Percentiles rank a stretch among this genome's conserved stretches.
phyloP scores from a whole-genome alignment of 208 protist species.

The Wallacemonas sp. region DNA sequence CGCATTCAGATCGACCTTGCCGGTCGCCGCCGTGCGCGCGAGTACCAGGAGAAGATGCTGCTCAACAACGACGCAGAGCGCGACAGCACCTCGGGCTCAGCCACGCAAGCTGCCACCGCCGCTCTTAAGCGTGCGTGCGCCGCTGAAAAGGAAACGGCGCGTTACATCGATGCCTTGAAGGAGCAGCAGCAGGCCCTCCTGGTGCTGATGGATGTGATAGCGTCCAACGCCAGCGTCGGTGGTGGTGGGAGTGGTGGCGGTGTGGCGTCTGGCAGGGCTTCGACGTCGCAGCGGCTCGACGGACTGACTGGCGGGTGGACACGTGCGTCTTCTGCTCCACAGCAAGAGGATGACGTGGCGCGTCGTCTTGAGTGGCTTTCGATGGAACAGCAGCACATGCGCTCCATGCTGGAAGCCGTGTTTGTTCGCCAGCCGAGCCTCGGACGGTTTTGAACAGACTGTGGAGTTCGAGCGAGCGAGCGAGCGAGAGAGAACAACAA shows the following conservation, averaged over 20 bases:
- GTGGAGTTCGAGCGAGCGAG: not conserved
- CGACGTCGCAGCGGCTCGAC: not conserved
- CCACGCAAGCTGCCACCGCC: not conserved
- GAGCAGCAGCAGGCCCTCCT: conserved; percentile 4
- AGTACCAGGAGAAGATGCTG: conserved; percentile 9
- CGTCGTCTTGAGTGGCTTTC: not conserved
- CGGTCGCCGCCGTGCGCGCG: not conserved
- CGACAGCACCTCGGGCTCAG: not conserved
- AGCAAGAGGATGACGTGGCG: not conserved
- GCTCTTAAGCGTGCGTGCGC: not conserved
- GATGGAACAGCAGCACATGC: conserved; percentile 5
- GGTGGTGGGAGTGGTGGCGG: not conserved
- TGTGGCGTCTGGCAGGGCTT: not conserved
- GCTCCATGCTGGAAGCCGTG: not conserved
- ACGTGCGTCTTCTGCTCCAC: not conserved
- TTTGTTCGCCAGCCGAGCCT: not conserved
- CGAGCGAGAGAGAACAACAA: not conserved
- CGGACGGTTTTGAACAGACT: not conserved
- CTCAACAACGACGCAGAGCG: not conserved
- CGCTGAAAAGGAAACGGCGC: conserved; percentile 3
- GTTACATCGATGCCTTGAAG: not conserved
- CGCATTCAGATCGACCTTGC: conserved; percentile 3
- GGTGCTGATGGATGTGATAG: not conserved
- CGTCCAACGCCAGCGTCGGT: not conserved
- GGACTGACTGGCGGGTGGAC: no score